Conservation (phyloP, 2,329 filamentous ascomycete genomes). For the Aspergillus sp. region DNA sequence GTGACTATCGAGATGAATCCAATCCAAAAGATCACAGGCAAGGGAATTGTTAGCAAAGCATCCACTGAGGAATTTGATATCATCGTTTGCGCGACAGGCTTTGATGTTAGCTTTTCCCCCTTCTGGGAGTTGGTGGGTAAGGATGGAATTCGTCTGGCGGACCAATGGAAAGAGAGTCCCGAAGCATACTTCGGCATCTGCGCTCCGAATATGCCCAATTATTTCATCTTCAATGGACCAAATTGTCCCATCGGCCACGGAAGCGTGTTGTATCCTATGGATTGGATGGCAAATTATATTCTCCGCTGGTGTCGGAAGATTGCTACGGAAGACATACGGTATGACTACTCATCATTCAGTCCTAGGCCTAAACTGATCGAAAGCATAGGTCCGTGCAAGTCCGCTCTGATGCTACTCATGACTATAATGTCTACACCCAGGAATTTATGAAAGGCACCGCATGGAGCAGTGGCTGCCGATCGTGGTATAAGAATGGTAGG, state of each 20-base stretch:
- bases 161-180: slow-evolving; percentile 19
- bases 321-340: slow-evolving; percentile 26
- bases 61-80: slow-evolving; percentile 18
- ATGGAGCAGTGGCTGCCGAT: slow-evolving; percentile 20
- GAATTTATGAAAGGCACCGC: slow-evolving; percentile 26
- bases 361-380: not conserved
- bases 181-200: slow-evolving; percentile 18
- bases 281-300: slow-evolving; percentile 19
- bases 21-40: slow-evolving; percentile 27
- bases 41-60: slow-evolving; percentile 18
- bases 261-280: slow-evolving; percentile 15
- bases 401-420: slow-evolving; percentile 21
- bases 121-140: slow-evolving; percentile 19
- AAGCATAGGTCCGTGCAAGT: slow-evolving; percentile 15
- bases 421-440: slow-evolving; percentile 29
- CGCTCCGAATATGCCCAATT: slow-evolving; percentile 22
- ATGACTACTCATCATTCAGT: not conserved
- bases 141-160: slow-evolving; percentile 17
- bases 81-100: slow-evolving; percentile 29
- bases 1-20: slow-evolving; percentile 24
- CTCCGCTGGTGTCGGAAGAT: slow-evolving; percentile 26
- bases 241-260: slow-evolving; percentile 22
- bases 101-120: slow-evolving; percentile 23
- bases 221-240: slow-evolving; percentile 27
- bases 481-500: slow-evolving; percentile 26